Base-by-base conservation (phyloP, 2,329 filamentous ascomycete genomes). In the Colletotrichum simmondsii region DNA sequence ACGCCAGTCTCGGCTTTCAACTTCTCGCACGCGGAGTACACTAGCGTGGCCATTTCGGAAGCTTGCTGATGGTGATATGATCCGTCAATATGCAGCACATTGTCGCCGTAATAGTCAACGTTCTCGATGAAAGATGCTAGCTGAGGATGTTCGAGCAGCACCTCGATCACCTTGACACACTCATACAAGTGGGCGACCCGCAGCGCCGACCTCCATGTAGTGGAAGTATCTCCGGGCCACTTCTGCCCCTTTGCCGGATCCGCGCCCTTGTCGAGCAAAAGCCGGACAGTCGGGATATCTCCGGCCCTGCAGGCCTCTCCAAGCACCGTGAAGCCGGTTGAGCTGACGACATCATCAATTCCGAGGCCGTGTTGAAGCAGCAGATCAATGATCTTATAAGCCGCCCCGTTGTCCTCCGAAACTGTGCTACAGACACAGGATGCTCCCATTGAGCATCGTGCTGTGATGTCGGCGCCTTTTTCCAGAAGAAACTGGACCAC, bases 191-290 rank as follows among this genome's bases (percentile, higher is more conserved):
- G 22, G 1, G 74, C 71, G 14, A 75, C 42, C 2, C 72, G 71
- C 4, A 77, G 35, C 3, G 74, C 77, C 12, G 72, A 75, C 26
- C 72, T 64, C 76, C 77, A 78, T 4, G 16, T 30, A 12, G 4
- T 30, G 16, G 8, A 68, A 30, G 3, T 26, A 8, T 59, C 56
- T 2, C 59, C 61, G 2, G 74, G 70, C 5, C 56, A 35, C 12
- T 65, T 68, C 11, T 74, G 68, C 11, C 70, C 74, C 37, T 70
- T 75, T 5, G 73, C 24, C 16, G 75, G 76, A 65, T 79, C 72
- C 8, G 74, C 77, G 2, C 77, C 77, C 12, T 72, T 73, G 10
- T 74, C 69, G 4, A 77, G 73, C 30, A 79, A 58, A 68, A 75
- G 76, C 30, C 68, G 67, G 26, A 78, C 76, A 28, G 75, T 42